Conservation (phyloP, 1,284 basidiomycete species). For the Boletus semigastroideus region DNA sequence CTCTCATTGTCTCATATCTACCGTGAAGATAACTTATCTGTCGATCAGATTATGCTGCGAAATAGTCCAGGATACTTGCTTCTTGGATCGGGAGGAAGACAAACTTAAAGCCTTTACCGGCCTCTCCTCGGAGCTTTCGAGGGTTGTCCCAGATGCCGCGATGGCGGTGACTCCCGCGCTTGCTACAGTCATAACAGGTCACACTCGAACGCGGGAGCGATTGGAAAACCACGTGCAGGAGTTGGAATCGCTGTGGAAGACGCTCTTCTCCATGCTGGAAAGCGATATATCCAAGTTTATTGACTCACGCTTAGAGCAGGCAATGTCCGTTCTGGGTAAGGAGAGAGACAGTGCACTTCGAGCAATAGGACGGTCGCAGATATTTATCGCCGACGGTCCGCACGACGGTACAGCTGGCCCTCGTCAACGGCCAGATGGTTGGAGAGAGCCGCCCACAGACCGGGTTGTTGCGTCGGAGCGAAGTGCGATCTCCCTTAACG, state of each 20-base stretch:
- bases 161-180: conserved; percentile 44
- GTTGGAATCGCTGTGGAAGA: conserved; percentile 45
- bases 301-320: conserved; percentile 39
- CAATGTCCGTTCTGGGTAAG: conserved; percentile 36
- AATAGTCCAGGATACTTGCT: conserved; percentile 41
- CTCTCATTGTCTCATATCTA: conserved; percentile 1
- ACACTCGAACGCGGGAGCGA: conserved; percentile 42
- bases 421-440: conserved; percentile 14
- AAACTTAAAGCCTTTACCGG: conserved; percentile 44
- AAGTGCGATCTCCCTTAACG: conserved; percentile 7
- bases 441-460: conserved; percentile 18
- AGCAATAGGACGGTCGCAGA: conserved; percentile 22
- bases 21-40: conserved; percentile 10
- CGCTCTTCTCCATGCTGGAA: conserved; percentile 42
- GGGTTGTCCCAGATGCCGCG: conserved; percentile 41
- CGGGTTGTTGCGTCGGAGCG: conserved; percentile 18
- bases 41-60: conserved; percentile 44
- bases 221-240: conserved; percentile 39
- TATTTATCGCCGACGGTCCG: conserved; percentile 6
- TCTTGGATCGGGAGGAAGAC: conserved; percentile 42
- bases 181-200: conserved; percentile 42
- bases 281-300: conserved; percentile 40
- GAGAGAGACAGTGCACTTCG: conserved; percentile 33
- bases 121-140: conserved; percentile 46
- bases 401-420: conserved; percentile 8